Conservation (phyloP, 169 alveolate species). For the Theileria parva region DNA sequence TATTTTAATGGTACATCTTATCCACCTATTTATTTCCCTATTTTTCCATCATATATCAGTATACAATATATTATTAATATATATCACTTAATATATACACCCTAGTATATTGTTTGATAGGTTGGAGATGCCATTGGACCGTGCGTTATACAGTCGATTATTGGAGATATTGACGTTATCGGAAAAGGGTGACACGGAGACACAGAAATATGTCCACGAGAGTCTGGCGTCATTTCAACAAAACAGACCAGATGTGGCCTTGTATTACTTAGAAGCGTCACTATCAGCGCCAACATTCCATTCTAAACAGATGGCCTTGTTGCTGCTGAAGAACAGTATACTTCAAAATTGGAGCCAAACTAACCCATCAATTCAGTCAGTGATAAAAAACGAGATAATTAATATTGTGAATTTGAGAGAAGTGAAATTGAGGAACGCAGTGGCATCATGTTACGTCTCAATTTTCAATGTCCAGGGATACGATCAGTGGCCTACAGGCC, state of each 20-base stretch:
- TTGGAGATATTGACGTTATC: slow-evolving; percentile 32
- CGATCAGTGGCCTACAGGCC: slow-evolving; percentile 52
- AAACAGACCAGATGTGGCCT: slow-evolving; percentile 16
- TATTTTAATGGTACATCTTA: too few species aligned
- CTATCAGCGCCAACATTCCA: slow-evolving; percentile 42
- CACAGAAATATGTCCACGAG: slow-evolving; percentile 59
- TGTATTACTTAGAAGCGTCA: slow-evolving; percentile 58
- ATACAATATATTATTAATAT: too few species aligned
- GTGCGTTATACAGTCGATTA: slow-evolving; percentile 33
- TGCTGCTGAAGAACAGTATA: slow-evolving; percentile 40
- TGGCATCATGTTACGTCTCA: slow-evolving; percentile 47
- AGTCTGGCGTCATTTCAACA: slow-evolving; percentile 33
- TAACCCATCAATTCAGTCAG: slow-evolving; percentile 20
- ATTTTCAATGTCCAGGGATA: slow-evolving; percentile 58
- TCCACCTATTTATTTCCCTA: too few species aligned
- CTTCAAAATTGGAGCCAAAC: slow-evolving; percentile 20
- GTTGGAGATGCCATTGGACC: slow-evolving; percentile 15
- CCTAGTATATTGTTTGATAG: too few species aligned
- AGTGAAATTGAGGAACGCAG: slow-evolving; percentile 39
- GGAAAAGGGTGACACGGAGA: slow-evolving; percentile 52
- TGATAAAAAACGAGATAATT: slow-evolving; percentile 43
- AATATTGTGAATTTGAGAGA: slow-evolving; percentile 31
- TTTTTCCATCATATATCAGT: too few species aligned
- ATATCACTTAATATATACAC: too few species aligned
- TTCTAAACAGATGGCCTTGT: slow-evolving; percentile 54